A percentile compares a stretch with the other conserved stretches of the same genome.
Conservation (phyloP, 108 stramenopile genomes). For the Cyclotella choctawhatcheeana region DNA sequence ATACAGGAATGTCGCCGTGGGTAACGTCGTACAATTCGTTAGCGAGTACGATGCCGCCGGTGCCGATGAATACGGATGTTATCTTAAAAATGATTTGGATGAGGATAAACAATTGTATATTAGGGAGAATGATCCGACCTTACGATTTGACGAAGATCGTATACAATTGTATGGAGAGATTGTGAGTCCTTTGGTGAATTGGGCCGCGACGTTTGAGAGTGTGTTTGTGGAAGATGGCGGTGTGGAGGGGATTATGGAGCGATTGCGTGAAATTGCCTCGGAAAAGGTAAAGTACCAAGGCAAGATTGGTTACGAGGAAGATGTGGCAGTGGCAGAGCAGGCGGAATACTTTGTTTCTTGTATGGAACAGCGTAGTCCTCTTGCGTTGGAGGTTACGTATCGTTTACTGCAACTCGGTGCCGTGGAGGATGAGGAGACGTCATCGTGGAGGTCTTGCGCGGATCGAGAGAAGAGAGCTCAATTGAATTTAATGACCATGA, state of each 20-base stretch:
- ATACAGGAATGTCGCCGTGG: slow-evolving; percentile 71
- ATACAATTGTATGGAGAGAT: slow-evolving; percentile 45
- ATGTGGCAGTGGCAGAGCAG: slow-evolving; percentile 63
- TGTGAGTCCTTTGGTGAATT: slow-evolving; percentile 67
- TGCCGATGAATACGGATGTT: slow-evolving; percentile 48
- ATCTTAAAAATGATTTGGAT: slow-evolving; percentile 35
- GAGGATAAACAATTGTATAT: slow-evolving; percentile 40
- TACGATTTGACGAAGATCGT: slow-evolving; percentile 39
- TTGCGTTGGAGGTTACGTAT: slow-evolving; percentile 69
- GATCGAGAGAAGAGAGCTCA: slow-evolving; percentile 70
- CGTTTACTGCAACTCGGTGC: slow-evolving; percentile 59
- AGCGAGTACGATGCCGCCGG: slow-evolving; percentile 67
- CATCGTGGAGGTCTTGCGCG: slow-evolving; percentile 76
- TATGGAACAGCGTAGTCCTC: slow-evolving; percentile 77
- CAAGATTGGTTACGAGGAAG: slow-evolving; percentile 53
- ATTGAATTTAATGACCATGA: slow-evolving; percentile 50
- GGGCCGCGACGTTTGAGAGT: slow-evolving; percentile 67
- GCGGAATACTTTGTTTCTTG: slow-evolving; percentile 47
- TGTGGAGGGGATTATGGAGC: slow-evolving; percentile 76
- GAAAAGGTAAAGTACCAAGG: slow-evolving; percentile 45
- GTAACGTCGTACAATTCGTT: slow-evolving; percentile 61
- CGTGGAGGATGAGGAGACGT: slow-evolving; percentile 43
- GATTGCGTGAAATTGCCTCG: slow-evolving; percentile 58
- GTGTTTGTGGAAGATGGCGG: slow-evolving; percentile 69
- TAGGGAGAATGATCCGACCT: slow-evolving; percentile 44